Base-by-base conservation (phyloP, 768 basidiomycete species). In the Tricholoma bakamatsutake region DNA sequence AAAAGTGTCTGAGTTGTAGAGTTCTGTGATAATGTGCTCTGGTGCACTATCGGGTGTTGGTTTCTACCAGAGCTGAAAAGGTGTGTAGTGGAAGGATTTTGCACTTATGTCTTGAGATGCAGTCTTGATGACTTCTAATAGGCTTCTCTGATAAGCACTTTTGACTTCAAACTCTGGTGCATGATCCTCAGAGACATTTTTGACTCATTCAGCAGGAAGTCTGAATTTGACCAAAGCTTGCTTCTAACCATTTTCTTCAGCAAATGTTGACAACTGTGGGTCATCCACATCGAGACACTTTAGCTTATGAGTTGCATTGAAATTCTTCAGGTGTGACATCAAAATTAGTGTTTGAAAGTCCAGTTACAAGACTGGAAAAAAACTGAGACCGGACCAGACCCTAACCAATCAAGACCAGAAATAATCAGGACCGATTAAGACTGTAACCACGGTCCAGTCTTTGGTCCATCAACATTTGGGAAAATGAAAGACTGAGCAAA, bases 221-320 rank as follows among this genome's bases (percentile, higher is more conserved):
- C 27, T 52, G 31, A 62, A 68, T 53, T 53, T 63, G 17, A 67
- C 67, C 9, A 55, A 60, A 0, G 50, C 55, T 17, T 54, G 59
- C 4, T 47, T 61, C 69, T 70, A 71, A 0, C 60, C 63, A 57
- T 59, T 52, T 3, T 53, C 63, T 31, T 49, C 8, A 27, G 6
- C 40, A 45, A 12, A 27, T 24, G 21, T 24, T 5, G 27, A 15
- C 4, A 10, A 24, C 12, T n/a, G 34, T 28, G 17, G 24, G 13
- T 42, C 33, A 4, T n/a, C 21, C 21, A 24, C 3, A 24, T 24
- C 21, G 21, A 24, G 17, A 45, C 31, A 34, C 53, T 51, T 35
- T 24, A 53, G 48, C 50, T 67, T 64, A 1, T 46, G 28, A 5
- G 49, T 42, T 0, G 63, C 57, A 52, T 49, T 56, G 31, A 71